These are phyloP conservation scores for Tolypocladium sp. DNA, from an alignment of 2,329 filamentous ascomycete genomes.

Conservation along the genomic window DNA sequence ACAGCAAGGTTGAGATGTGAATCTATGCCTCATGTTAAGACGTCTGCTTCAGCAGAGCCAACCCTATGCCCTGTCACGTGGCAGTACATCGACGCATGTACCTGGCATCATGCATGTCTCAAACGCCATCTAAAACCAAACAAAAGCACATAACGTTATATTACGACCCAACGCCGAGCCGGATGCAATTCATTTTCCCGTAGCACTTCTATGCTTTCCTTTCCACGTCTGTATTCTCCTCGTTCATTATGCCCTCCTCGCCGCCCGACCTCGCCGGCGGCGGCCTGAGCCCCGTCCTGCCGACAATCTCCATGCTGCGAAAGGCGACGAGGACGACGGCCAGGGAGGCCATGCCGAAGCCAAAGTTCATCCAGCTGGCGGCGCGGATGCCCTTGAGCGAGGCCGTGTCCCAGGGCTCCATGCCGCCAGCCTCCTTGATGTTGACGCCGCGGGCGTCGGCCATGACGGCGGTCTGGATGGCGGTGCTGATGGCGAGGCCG, in stretches of 20 bases:
- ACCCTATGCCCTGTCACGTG: neutral
- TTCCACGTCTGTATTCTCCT: neutral
- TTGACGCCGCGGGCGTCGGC: slow-evolving; percentile 33
- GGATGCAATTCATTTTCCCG: neutral
- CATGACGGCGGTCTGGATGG: slow-evolving; percentile 54
- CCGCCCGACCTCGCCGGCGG: slow-evolving; percentile 3
- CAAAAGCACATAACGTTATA: neutral
- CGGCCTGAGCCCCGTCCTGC: slow-evolving; percentile 20
- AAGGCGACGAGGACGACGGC: slow-evolving; percentile 37
- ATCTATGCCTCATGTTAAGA: neutral
- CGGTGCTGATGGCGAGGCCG: slow-evolving; percentile 56
- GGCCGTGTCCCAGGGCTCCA: slow-evolving; percentile 32
- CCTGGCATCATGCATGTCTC: no score
- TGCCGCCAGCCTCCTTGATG: slow-evolving; percentile 33
- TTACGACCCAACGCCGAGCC: neutral
- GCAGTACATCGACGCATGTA: neutral
- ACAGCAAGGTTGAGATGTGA: neutral
- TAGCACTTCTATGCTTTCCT: neutral
- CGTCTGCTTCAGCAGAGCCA: neutral
- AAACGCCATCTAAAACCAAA: neutral
- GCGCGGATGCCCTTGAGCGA: slow-evolving; percentile 40
- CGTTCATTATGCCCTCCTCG: neutral
- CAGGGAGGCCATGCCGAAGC: slow-evolving; percentile 32
- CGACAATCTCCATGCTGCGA: slow-evolving; percentile 42
- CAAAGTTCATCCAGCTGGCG: slow-evolving; percentile 44